Conservation (phyloP, 2,329 filamentous ascomycete genomes). For the Colletotrichum trifolii region DNA sequence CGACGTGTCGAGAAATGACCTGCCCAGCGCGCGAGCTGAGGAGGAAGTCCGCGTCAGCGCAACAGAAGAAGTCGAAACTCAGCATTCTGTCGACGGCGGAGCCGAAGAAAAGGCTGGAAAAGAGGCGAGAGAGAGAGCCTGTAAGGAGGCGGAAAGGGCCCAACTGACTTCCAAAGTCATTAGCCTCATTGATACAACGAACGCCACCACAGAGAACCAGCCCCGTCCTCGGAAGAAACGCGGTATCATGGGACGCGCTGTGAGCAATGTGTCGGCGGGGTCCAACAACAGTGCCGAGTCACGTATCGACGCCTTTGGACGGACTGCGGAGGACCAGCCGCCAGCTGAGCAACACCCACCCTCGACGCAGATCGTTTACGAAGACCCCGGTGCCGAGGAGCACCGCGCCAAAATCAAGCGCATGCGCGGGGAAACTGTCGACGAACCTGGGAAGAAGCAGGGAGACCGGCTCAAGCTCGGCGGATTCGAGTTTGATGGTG, state of each 20-base stretch:
- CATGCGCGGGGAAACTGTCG: slow-evolving; percentile 45
- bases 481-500: slow-evolving; percentile 28
- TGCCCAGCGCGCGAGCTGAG: background rate
- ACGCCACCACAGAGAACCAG: slow-evolving; percentile 33
- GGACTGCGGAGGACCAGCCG: slow-evolving; percentile 17
- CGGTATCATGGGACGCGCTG: slow-evolving; percentile 66
- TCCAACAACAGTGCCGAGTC: slow-evolving; percentile 58
- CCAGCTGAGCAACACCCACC: slow-evolving; percentile 45
- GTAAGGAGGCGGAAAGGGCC: too few relatives aligned
- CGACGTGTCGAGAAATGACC: background rate
- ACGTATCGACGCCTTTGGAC: slow-evolving; percentile 38
- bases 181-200: slow-evolving; percentile 22
- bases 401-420: slow-evolving; percentile 57
- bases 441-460: slow-evolving; percentile 5
- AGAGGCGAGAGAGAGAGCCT: slow-evolving; percentile 39
- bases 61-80: slow-evolving; percentile 38
- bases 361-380: slow-evolving; percentile 65
- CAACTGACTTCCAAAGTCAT: too few relatives aligned
- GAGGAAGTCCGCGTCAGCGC: slow-evolving; percentile 26
- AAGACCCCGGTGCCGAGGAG: slow-evolving; percentile 60
- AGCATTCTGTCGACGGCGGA: slow-evolving; percentile 27
- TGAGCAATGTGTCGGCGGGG: slow-evolving; percentile 66
- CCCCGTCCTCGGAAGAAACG: slow-evolving; percentile 51
- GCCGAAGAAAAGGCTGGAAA: slow-evolving; percentile 49
- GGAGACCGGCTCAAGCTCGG: slow-evolving; percentile 23